Conservation (phyloP, 805 yeast species). For the Cyberlindnera bimundalis region DNA sequence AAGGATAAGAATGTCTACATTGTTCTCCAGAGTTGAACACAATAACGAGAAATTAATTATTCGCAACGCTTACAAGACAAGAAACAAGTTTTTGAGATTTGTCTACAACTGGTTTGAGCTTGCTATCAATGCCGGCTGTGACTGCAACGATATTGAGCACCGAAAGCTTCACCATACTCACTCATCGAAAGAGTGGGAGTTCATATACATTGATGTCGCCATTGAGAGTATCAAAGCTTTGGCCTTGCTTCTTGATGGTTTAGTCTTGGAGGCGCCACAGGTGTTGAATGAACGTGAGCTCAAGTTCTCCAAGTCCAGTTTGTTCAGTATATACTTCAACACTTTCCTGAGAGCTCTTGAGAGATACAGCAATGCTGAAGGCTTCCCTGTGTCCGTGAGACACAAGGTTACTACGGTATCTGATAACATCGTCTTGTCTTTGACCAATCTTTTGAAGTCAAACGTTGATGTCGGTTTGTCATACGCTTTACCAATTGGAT, state of each 20-base stretch:
- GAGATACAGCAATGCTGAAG: conserved; percentile 33
- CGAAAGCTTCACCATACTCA: conserved; percentile 2
- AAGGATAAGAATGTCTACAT: conserved; percentile 41
- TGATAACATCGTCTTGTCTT: conserved; percentile 59
- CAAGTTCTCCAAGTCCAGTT: conserved; percentile 51
- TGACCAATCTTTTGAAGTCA: conserved; percentile 66
- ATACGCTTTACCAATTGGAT: conserved; percentile 75
- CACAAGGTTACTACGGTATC: conserved; percentile 57
- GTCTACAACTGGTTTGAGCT: conserved; percentile 53
- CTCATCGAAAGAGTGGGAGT: conserved; percentile 38
- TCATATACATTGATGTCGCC: conserved; percentile 55
- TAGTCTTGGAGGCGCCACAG: conserved; percentile 58
- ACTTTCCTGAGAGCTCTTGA: conserved; percentile 45
- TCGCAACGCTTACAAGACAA: conserved; percentile 42
- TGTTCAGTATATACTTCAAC: conserved; percentile 70
- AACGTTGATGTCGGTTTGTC: conserved; percentile 77
- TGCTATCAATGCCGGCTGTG: conserved; percentile 42
- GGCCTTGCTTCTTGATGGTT: conserved; percentile 49
- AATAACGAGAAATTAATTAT: conserved; percentile 34
- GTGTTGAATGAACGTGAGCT: conserved; percentile 52
- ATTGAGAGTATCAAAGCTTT: conserved; percentile 60
- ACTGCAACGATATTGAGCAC: conserved; percentile 8
- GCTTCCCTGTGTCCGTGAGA: conserved; percentile 35
- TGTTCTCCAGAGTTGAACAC: conserved; percentile 34
- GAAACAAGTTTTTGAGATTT: conserved; percentile 46